phyloP scores from a whole-genome alignment of 2,329 filamentous ascomycete species.

The Tolypocladium tropicale region DNA sequence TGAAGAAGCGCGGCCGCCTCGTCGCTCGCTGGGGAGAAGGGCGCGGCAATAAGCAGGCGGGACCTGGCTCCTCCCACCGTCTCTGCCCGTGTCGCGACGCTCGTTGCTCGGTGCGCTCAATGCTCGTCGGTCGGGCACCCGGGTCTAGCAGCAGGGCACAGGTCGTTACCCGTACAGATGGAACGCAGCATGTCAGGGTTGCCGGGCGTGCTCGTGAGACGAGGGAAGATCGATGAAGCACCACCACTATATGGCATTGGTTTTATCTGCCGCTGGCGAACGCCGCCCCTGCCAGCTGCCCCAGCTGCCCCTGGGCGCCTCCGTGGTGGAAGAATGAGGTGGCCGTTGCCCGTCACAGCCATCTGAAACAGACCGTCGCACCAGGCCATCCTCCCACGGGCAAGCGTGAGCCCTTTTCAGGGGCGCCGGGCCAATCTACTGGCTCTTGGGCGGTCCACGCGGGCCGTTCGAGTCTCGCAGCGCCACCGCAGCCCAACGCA shows the following conservation, averaged over 20 bases:
- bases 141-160: neutral
- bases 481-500: neutral
- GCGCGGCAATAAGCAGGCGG: neutral
- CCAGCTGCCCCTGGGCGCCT: neutral
- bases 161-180: neutral
- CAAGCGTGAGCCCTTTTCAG: slow-evolving; percentile 3
- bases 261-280: neutral
- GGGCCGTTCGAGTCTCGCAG: neutral
- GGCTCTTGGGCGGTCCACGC: neutral
- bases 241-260: neutral
- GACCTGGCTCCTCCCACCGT: neutral
- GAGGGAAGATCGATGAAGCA: neutral
- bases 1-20: neutral
- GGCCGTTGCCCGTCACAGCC: neutral
- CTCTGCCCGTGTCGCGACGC: neutral
- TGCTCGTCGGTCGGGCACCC: neutral
- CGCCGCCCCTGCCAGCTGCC: neutral
- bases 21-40: neutral
- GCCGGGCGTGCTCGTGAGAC: neutral
- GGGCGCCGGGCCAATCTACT: slow-evolving; percentile 2
- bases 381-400: neutral
- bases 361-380: slow-evolving; percentile 11
- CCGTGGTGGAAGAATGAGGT: neutral
- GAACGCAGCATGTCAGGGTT: neutral
- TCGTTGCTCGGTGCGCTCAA: neutral